Base-by-base conservation (phyloP, 129 eudicot species). In the Chrysanthemum makinoi region DNA sequence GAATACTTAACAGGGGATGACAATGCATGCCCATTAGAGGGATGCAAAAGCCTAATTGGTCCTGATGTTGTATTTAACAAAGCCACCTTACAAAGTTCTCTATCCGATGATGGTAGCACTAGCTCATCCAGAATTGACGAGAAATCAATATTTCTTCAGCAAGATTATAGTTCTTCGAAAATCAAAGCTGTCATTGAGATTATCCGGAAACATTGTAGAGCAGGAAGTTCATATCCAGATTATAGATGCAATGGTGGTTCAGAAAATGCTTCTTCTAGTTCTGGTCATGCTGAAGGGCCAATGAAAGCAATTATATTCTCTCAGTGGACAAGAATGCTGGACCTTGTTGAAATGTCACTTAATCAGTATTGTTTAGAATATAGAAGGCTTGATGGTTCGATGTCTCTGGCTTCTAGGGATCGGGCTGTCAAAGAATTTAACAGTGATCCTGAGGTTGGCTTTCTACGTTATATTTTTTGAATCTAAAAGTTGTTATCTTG, bases 301-400 rank as follows among this genome's bases (percentile, higher is more conserved):
- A 83, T 78, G 74, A 89, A 89, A 77, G 91, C 98, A 60, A 93
- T 93, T 65, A 79, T 93, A 62, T 93, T 93, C 69, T 89, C 96
- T 35, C 98, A 93, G 77, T 93, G 98, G 98, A 89, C 96, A 52
- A 56, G 95, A 75, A 89, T 93, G 96, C 69, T 93, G 83, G 90
- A 93, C 73, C 86, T 93, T 74, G 73, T 93, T 58, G 90, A 93
- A 77, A 74, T 74, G 75, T 76, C 98, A 18, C 77, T 93, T 58
- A 75, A 78, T 28, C 77, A 85, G 59, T 53, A 79, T 63, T 43
- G 65, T 56, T 63, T 93, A 24, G 71, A 51, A 66, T 87, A 87
- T 74, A 77, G 96, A 80, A 86, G 98, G 74, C 98, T 91, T 81
- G 98, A 91, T 76, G 98, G 98, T 17, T 86, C 94, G 10, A 88